Base-by-base conservation (phyloP, 495 filamentous ascomycete genomes). In the Parmelia sp. region DNA sequence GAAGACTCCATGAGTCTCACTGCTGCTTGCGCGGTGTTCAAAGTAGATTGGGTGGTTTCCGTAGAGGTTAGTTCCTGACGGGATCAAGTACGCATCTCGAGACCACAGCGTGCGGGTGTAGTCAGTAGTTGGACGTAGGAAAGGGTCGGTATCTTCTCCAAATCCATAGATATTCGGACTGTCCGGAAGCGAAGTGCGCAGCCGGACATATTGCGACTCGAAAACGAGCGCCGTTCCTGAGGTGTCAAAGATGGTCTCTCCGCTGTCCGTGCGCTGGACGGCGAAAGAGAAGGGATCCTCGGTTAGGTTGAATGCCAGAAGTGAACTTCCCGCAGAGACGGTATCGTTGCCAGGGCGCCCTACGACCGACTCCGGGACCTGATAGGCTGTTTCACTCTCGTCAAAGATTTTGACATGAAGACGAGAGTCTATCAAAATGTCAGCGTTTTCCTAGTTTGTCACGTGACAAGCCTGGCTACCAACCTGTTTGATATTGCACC, bases 331-430 rank as follows among this genome's bases (percentile, higher is more conserved):
- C 0, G 72, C 71, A 1, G 72, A 64, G 29, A 72, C 72, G 42
- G 65, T 58, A 4, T 64, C 62, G 23, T 61, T 62, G 27, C 65
- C 62, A 0, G 90, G 88, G 1, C 89, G 84, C 21, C 88, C 81
- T 21, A 96, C 72, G 23, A 90, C 86, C 6, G 79, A 83, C 27
- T 86, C 82, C 19, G 91, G 90, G 25, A 96, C 84, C 72, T 94
- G 88, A 69, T 92, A 96, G 27, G 89, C 79, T 59, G 83, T 78
- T 60, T 90, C 83, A n/a, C 80, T 84, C 31, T 83, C 77, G 74
- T 95, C 91, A 63, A 88, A 84, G 63, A 96, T 92, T 71, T 89
- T 86, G 67, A 95, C 87, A 73, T 94, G 91, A 14, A 95, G 84
- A 23, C 91, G 87, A 33, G 81, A 79, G 45, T 88, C 89, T 92